Evolutionary conservation across 805 yeast genomes (phyloP).

Genomic region (Naumovozyma baii): DNA sequence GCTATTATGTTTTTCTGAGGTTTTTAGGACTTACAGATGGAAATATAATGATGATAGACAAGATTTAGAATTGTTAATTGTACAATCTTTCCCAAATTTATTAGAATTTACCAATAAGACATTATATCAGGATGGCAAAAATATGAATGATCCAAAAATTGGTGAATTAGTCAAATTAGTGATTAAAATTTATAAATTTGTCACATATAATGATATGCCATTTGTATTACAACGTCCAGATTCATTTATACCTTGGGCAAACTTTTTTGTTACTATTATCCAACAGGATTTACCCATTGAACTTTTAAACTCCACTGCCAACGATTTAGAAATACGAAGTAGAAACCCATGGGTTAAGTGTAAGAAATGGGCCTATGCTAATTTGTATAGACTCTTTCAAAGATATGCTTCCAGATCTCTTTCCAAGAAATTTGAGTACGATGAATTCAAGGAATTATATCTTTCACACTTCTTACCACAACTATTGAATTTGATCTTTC

Average conservation of each 20-base stretch:
- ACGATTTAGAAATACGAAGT: conserved; percentile 42
- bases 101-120: conserved; percentile 54
- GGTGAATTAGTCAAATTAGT: conserved; percentile 72
- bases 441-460: conserved; percentile 50
- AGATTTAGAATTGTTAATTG: conserved; percentile 45
- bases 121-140: conserved; percentile 32
- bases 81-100: conserved; percentile 54
- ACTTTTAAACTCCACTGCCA: conserved; percentile 31
- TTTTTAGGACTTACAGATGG: conserved; percentile 67
- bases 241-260: conserved; percentile 56
- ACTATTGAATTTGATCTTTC: conserved; percentile 52
- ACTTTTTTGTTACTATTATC: conserved; percentile 61
- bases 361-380: conserved; percentile 85
- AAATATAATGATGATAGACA: conserved; percentile 45
- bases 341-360: conserved; percentile 61
- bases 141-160: conserved; percentile 28
- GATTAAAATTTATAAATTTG: conserved; percentile 69
- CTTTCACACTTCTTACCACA: conserved; percentile 59
- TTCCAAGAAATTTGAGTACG: conserved; percentile 43
- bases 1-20: conserved; percentile 56
- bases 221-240: conserved; percentile 46
- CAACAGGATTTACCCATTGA: conserved; percentile 38
- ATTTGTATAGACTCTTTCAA: conserved; percentile 57
- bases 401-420: conserved; percentile 52
- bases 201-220: conserved; percentile 66